A percentile compares a stretch with the other conserved stretches of the same genome.
Conservation (phyloP, 768 basidiomycete genomes). For the Rhizopogon vulgaris region DNA sequence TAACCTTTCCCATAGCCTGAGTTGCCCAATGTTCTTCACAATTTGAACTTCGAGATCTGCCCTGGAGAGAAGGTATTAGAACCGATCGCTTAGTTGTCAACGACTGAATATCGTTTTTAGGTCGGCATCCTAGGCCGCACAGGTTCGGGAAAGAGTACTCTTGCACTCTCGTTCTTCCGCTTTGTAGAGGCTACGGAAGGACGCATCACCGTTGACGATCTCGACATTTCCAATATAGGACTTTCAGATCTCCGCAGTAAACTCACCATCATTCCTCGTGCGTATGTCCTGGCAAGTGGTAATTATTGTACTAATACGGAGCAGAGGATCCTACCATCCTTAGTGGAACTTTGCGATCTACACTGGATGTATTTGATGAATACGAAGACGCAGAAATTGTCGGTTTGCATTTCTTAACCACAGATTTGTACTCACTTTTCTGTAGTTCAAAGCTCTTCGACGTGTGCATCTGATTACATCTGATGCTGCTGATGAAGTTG, state of each 20-base stretch:
- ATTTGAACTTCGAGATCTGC: slow-evolving; percentile 63
- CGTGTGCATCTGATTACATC: slow-evolving; percentile 75
- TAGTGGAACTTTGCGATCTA: slow-evolving; percentile 74
- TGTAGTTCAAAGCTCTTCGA: slow-evolving; percentile 75
- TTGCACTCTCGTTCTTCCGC: slow-evolving; percentile 82
- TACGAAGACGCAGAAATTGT: slow-evolving; percentile 82
- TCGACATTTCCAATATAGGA: slow-evolving; percentile 76
- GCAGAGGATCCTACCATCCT: slow-evolving; percentile 86
- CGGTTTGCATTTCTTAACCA: slow-evolving; percentile 16
- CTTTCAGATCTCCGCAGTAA: slow-evolving; percentile 74
- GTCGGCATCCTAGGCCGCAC: slow-evolving; percentile 69
- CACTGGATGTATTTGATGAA: slow-evolving; percentile 82
- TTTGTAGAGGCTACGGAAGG: slow-evolving; percentile 86
- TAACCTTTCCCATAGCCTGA: slow-evolving; percentile 52
- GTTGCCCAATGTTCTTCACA: slow-evolving; percentile 79
- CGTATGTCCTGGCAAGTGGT: slow-evolving; percentile 16
- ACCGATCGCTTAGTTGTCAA: background rate
- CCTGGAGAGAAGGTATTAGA: slow-evolving; percentile 66
- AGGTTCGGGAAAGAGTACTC: slow-evolving; percentile 71
- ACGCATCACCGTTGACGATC: slow-evolving; percentile 65
- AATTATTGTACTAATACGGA: background rate
- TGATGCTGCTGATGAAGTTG: slow-evolving; percentile 42
- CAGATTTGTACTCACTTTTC: background rate
- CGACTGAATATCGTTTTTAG: slow-evolving; percentile 24
- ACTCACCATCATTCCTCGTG: slow-evolving; percentile 73